Base-by-base conservation (phyloP, 2,329 filamentous ascomycete genomes). In the Aspergillus pseudoterreus region DNA sequence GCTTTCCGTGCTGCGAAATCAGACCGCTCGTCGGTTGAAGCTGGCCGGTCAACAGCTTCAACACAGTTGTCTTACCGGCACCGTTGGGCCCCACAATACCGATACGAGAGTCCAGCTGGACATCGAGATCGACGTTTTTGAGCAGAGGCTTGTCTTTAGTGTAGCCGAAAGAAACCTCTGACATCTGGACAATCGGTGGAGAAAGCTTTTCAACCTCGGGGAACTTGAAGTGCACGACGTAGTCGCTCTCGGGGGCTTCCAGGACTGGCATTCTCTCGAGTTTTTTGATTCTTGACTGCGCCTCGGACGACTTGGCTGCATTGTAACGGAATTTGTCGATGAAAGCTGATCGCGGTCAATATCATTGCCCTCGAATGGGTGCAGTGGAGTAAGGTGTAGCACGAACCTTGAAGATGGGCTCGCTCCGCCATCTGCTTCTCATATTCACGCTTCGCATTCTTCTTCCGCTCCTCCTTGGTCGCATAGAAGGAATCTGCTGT, bases 241-340 rank as follows among this genome's bases (percentile, higher is more conserved):
- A 99, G 72, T 96, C 92, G 53, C 85, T 84, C 76, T 99, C 94
- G 5, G 94, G 95, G 0, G 92, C 71, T 63, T 95, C 88, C 47
- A 99, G 81, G 1, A 96, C 78, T 1, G 95, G 94, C 90, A 99
- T 96, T 67, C 88, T 90, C 73, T 99, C 95, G 56, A 99, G 79
- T 71, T 99, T 99, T 82, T 99, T 99, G 82, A 99, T 97, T 66
- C 94, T 86, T 1, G 92, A 97, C 69, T 99, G 94, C 1, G 94
- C 94, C 78, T 99, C 94, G 8, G 92, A 96, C 1, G 94, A 96
- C 73, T 99, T 99, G 66, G 92, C 94, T 24, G 94, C 94, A 69
- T 99, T 99, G 81, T 99, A 99, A 48, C 94, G 85, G 81, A 99
- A 99, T 76, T 99, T 99, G 82, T 99, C 94, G 75, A 99, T 99